phyloP scores from a whole-genome alignment of 768 basidiomycete species.

The Dioszegia hungarica region DNA sequence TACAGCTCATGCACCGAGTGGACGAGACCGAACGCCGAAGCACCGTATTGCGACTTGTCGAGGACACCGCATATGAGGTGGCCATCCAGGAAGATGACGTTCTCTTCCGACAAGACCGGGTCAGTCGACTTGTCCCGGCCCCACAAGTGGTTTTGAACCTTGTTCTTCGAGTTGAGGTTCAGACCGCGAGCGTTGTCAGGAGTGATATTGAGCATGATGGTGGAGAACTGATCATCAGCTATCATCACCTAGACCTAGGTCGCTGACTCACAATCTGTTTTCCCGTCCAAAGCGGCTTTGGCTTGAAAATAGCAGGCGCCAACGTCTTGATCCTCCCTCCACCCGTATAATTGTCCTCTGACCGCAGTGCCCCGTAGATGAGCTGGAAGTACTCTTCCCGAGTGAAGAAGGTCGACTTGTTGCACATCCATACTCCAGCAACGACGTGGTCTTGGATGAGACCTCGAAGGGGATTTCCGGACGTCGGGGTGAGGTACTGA shows the following conservation, averaged over 20 bases:
- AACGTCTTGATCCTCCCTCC: conserved; percentile 68
- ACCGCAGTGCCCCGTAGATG: conserved; percentile 85
- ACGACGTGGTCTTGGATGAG: conserved; percentile 99
- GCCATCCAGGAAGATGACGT: conserved; percentile 85
- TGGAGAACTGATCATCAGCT: conserved; percentile 68
- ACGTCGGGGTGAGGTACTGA: conserved; percentile 98
- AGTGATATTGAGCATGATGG: conserved; percentile 85
- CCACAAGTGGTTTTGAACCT: conserved; percentile 84
- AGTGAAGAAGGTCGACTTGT: conserved; percentile 87
- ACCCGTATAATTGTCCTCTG: conserved; percentile 67
- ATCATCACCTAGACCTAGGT: too few species aligned
- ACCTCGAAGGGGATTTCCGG: conserved; percentile 93
- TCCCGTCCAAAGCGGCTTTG: conserved; percentile 88
- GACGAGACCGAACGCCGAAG: conserved; percentile 89
- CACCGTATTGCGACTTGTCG: conserved; percentile 96
- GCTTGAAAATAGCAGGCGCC: conserved; percentile 89
- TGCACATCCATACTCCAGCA: conserved; percentile 99
- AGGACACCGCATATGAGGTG: conserved; percentile 89
- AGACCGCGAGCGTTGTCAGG: conserved; percentile 73
- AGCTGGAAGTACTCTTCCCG: conserved; percentile 95
- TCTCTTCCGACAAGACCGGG: conserved; percentile 69
- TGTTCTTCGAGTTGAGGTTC: conserved; percentile 77
- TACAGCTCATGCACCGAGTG: conserved; percentile 97
- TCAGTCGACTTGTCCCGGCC: conserved; percentile 45
- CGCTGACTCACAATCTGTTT: conserved; percentile 79